Evolutionary conservation across 495 filamentous ascomycete genomes (phyloP).

Genomic region (Cudoniella acicularis): DNA sequence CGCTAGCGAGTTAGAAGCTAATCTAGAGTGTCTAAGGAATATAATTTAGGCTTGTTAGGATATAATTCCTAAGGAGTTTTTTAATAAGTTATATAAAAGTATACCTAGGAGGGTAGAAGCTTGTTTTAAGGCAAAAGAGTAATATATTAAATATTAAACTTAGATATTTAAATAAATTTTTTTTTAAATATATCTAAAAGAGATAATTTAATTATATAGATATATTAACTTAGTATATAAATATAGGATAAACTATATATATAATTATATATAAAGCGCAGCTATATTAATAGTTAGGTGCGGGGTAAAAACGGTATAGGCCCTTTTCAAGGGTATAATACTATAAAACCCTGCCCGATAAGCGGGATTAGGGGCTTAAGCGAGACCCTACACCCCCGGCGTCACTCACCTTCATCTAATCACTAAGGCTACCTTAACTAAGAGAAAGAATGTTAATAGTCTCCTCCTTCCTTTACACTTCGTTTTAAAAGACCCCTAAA

Average conservation of each 20-base stretch:
- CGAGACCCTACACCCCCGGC: too few species aligned
- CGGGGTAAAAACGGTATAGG: not conserved
- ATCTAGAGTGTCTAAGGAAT: not conserved
- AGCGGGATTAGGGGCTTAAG: too few species aligned
- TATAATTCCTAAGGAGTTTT: not conserved
- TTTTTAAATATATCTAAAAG: not conserved
- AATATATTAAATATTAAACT: constrained; percentile 3
- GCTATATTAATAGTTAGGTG: not conserved
- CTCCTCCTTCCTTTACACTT: too few species aligned
- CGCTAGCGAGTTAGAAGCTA: not conserved
- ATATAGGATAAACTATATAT: not conserved
- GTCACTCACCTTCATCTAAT: too few species aligned
- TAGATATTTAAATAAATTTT: not conserved
- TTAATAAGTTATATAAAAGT: not conserved
- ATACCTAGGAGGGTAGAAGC: not conserved
- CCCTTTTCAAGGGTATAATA: not conserved
- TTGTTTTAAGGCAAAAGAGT: not conserved
- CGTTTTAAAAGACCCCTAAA: too few species aligned
- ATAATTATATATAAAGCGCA: not conserved
- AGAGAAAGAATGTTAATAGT: too few species aligned
- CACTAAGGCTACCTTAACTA: too few species aligned
- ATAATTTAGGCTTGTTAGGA: not conserved
- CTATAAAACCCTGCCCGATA: too few species aligned
- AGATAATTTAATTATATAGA: not conserved
- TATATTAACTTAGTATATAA: not conserved